Evolutionary conservation across 495 filamentous ascomycete genomes (phyloP), one percentile per base, ranked within the genome.

Genomic region (Penicillium egyptiacum): DNA sequence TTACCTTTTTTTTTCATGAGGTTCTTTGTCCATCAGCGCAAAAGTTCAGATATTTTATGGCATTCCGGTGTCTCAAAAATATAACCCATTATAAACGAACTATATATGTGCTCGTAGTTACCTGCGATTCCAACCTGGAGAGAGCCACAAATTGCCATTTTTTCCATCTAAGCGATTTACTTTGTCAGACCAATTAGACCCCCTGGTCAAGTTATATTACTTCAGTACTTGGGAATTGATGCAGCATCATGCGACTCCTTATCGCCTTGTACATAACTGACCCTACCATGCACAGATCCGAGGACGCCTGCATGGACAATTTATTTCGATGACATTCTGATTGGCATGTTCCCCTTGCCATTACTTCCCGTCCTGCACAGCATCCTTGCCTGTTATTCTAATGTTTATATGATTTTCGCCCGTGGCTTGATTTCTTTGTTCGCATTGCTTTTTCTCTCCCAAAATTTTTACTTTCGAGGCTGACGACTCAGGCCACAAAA

Each of bases 21-120:
- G 22, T 55, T 52, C 20, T 53, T 59, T 60, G 46, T 61, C 52
- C 54, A 60, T 52, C 37, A 48, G 45, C 45, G 53, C 31, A 59
- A 62, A 69, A 65, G 64, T 73, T 71, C 65, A 67, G 52, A 57
- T 54, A 33, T 54, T 55, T 50, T 33, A 53, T 59, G 35, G 26
- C 48, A 41, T 56, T 46, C 48, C 45, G 23, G 55, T 46, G 41
- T 48, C 54, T 57, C 35, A 62, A 55, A 44, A 50, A 20, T 52
- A 28, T 30, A 57, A n/a, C 14, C 45, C n/a, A 48, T 20, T 33
- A 12, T 20, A 9, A 20, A 20, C 19, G 10, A 19, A 20, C 30
- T 4, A 5, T 31, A n/a, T n/a, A n/a, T n/a, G 28, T 48, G 14
- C 33, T 33, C 10, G 33, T 35, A 14, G 4, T 12, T 25, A 4